Evolutionary conservation across 257 asterid species (phyloP), one percentile per base, ranked within the genome.

Genomic region (Solanum phureja): DNA sequence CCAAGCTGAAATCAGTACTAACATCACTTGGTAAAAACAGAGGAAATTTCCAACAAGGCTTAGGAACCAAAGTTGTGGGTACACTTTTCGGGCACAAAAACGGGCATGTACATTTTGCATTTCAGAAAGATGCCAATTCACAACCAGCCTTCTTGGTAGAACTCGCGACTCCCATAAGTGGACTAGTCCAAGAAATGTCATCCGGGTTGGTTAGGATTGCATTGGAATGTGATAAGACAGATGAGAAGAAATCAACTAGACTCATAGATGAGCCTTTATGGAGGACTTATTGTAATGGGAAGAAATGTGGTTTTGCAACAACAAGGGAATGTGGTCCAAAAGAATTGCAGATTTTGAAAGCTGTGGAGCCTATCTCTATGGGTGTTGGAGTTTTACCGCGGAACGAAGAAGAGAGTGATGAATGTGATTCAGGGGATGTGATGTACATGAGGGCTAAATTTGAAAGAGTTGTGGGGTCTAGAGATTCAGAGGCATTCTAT

Each of bases 381-480:
- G 96, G 96, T 0, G 96, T 94, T 2, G 95, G 96, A 6, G 95
- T 93, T 52, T 76, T 92, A 66, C 92, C 92, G 2, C 33, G 83
- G 83, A 74, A 37, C 3, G 44, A 18, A 12, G 91, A 83, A 21
- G 83, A 68, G 7, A 83, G 73, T 21, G 91, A 86, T 24, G 91
- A 74, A 27, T 86, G 35, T 21, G 88, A 79, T 9, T 87, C 75
- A 19, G 90, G 38, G 66, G 85, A 91, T 56, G 14, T 93, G 11
- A 93, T 92, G 93, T 92, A 93, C 69, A 91, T 93, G 94, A 93
- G 95, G 83, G 94, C 94, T 2, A 93, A 91, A 87, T 93, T 93
- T 86, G 94, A 93, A 83, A 93, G 94, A 86, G 94, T 93, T 27
- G 92, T 92, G n/a, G 95, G 95, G n/a, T 91, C 94, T n/a, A 76